phyloP scores from a whole-genome alignment of 129 eudicot genomes.

The Flaveria linearis region DNA sequence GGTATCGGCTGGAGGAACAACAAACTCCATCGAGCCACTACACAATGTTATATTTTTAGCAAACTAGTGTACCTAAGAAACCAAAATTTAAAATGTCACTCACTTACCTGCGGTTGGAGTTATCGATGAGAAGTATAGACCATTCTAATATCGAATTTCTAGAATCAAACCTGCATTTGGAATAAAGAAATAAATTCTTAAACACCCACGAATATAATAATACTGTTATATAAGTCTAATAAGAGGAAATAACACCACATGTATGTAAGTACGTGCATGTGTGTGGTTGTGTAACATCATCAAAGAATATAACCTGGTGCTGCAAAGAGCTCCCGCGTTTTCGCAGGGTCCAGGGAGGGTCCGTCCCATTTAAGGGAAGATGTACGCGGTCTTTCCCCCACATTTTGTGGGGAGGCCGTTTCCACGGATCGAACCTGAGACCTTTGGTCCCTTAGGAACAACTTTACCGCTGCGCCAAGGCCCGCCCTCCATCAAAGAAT shows the following conservation, averaged over 20 bases:
- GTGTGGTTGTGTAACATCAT: neutral
- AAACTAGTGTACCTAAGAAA: conserved; percentile 7
- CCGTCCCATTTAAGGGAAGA: no score
- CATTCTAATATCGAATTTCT: conserved; percentile 73
- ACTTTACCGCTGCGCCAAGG: no score
- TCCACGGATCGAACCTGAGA: no score
- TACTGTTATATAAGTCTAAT: neutral
- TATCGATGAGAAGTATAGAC: conserved; percentile 80
- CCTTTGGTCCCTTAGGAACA: no score
- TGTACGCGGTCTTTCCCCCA: no score
- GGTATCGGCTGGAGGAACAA: conserved; percentile 82
- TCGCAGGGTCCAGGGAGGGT: no score
- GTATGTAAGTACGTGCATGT: neutral
- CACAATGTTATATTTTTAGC: conserved; percentile 26
- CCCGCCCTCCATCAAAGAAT: neutral
- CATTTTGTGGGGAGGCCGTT: no score
- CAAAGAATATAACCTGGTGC: neutral
- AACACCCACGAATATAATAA: neutral
- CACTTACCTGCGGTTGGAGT: conserved; percentile 88
- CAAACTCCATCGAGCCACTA: conserved; percentile 96
- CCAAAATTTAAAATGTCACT: neutral
- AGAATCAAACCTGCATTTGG: conserved; percentile 68
- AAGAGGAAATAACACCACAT: neutral
- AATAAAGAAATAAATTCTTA: conserved; percentile 13
- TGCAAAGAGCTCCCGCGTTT: no score